A percentile compares a stretch with the other conserved stretches of the same genome.
Conservation (phyloP, 805 yeast species). For the Debaryomyces prosopidis region DNA sequence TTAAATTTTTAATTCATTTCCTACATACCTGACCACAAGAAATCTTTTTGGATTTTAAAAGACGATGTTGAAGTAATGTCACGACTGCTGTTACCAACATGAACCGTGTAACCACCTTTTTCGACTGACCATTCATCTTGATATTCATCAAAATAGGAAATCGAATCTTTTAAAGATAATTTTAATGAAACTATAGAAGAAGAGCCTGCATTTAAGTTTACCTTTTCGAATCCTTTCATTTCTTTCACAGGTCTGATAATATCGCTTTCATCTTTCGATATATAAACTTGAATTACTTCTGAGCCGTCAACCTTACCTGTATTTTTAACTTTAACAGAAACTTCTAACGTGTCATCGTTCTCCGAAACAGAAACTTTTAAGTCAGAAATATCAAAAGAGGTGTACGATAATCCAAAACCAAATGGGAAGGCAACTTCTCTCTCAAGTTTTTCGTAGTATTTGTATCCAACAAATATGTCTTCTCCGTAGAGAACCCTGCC, state of each 20-base stretch:
- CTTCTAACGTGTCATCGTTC: constrained; percentile 13
- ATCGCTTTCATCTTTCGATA: constrained; percentile 14
- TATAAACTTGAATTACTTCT: constrained; percentile 31
- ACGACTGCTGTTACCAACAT: constrained; percentile 23
- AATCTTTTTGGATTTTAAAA: constrained; percentile 5
- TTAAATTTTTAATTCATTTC: too few species aligned
- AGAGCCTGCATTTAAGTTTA: constrained; percentile 18
- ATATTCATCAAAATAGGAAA: constrained; percentile 31
- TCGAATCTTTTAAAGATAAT: constrained; percentile 24
- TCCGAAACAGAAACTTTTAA: constrained; percentile 17
- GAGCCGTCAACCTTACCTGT: constrained; percentile 24
- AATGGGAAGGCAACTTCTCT: constrained; percentile 31
- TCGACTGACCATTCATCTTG: constrained; percentile 25
- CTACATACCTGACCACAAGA: too few species aligned
- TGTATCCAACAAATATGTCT: constrained; percentile 32
- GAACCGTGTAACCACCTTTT: constrained; percentile 24
- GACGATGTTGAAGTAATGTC: constrained; percentile 9
- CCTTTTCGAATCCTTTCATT: constrained; percentile 31
- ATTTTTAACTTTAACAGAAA: constrained; percentile 20
- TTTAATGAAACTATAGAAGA: constrained; percentile 13
- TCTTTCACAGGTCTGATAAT: constrained; percentile 28
- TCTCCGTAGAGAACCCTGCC: constrained; percentile 36
- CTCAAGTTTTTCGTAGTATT: constrained; percentile 28
- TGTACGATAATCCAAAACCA: constrained; percentile 33
- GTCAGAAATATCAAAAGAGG: constrained; percentile 18